Evolutionary conservation across 2,329 filamentous ascomycete genomes (phyloP), one percentile per base, ranked within the genome.

Genomic region (Calonectria pseudoturangicola): DNA sequence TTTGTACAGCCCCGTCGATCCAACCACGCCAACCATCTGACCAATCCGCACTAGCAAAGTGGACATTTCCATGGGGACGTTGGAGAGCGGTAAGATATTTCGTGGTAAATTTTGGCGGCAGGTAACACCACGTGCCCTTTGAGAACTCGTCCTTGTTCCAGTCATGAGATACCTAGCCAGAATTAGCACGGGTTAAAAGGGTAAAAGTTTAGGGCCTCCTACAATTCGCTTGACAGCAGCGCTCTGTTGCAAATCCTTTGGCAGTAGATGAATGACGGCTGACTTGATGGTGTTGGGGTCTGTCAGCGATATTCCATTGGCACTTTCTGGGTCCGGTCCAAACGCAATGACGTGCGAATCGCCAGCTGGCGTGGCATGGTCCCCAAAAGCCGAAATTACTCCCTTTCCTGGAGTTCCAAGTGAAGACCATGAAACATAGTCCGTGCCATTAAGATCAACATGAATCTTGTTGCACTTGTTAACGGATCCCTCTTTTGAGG

Each of bases 11-110:
- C 3, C 66, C 70, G 39, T 72, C 70, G 21, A 72, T 69, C 58
- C 48, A 72, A 50, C 65, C 70, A 3, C 70, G 58, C 70, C 70
- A 72, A 7, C 70, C 66, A n/a, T 69, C 66, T 1, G 70, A 66
- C 41, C 60, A 72, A 39, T 72, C 70, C 15, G 33, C 66, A 54
- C 60, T 72, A 16, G 70, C 70, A 62, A 72, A 72, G 21, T 36
- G 36, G 21, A 68, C 60, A 41, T 65, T 65, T 18, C 70, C 70
- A 9, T 72, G 70, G 2, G 66, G 47, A 2, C 21, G 10, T 16
- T 69, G 70, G 9, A 69, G 48, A 2, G 66, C 70, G 7, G 25
- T 21, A 12, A 72, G 66, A 39, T 72, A 72, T 28, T 66, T 66
- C 4, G 58, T 68, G 6, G 30, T 51, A 18, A 68, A 65, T 7